Evolutionary conservation across 2,329 filamentous ascomycete species (phyloP), one percentile per base, ranked within the genome.

Genomic region (Fusarium buxicola): DNA sequence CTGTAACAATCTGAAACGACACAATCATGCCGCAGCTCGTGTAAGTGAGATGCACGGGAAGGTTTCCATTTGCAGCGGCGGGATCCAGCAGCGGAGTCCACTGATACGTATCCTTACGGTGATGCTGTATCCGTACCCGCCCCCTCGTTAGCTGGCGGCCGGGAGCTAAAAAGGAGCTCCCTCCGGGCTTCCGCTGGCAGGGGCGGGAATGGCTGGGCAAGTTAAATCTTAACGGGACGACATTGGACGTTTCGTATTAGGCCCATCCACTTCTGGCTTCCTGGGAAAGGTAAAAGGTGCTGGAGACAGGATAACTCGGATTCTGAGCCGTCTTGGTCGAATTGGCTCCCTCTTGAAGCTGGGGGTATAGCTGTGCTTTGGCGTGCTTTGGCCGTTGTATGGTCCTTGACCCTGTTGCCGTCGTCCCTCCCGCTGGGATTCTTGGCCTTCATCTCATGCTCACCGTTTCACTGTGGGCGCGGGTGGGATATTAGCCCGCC

Each of bases 111-210:
- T n/a, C n/a, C n/a, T n/a, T n/a, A n/a, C n/a, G n/a, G n/a, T n/a
- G n/a, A n/a, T n/a, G n/a, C n/a, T n/a, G n/a, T n/a, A n/a, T n/a
- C n/a, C n/a, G n/a, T n/a, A 56, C 35, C 32, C 54, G 62, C 46
- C 54, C 39, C 31, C 48, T 21, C 41, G 34, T 45, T 46, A 15
- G 21, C 36, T 30, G 21, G 8, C 15, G n/a, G 7, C 31, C 43
- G 58, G 55, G 63, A 57, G 46, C 63, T 60, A 66, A 59, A 51
- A 40, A 51, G 50, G 56, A 38, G 52, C 41, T 57, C 46, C 47
- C 49, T n/a, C n/a, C n/a, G n/a, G n/a, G 59, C 48, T 41, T n/a
- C 24, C 43, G 30, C 28, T 24, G 18, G 46, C 53, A 24, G 51
- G 52, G 61, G 40, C 45, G 58, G 57, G 45, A 60, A 39, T 31